Evolutionary conservation across 2,329 filamentous ascomycete species (phyloP).

Genomic region (Nemania abortiva): DNA sequence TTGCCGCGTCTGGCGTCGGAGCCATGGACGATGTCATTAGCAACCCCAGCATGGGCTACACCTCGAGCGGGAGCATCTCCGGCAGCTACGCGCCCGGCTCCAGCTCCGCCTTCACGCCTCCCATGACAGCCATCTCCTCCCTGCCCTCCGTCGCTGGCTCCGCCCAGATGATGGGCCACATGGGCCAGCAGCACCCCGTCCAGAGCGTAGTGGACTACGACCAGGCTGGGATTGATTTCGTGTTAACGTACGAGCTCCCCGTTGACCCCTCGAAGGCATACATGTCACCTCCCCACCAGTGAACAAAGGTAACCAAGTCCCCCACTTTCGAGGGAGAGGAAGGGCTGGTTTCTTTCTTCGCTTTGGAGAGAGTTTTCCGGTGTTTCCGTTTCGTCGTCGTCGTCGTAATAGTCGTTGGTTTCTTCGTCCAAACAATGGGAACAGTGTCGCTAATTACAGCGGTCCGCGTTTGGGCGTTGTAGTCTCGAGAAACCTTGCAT

Average conservation of each 20-base stretch:
- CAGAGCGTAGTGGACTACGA: slow-evolving; percentile 75
- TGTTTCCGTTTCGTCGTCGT: slow-evolving; percentile 30
- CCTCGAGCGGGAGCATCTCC: slow-evolving; percentile 69
- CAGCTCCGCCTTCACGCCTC: slow-evolving; percentile 62
- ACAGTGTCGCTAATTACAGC: slow-evolving; percentile 59
- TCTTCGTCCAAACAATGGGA: slow-evolving; percentile 32
- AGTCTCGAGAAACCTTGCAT: slow-evolving; percentile 93
- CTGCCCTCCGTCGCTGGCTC: slow-evolving; percentile 56
- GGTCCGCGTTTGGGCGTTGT: slow-evolving; percentile 59
- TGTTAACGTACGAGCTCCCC: slow-evolving; percentile 81
- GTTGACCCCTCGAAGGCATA: slow-evolving; percentile 71
- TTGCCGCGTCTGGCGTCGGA: slow-evolving; percentile 53
- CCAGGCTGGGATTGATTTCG: slow-evolving; percentile 88
- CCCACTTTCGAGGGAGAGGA: slow-evolving; percentile 39
- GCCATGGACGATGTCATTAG: slow-evolving; percentile 59
- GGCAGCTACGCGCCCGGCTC: slow-evolving; percentile 70
- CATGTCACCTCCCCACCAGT: slow-evolving; percentile 72
- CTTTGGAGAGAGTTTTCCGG: slow-evolving; percentile 40
- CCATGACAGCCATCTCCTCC: slow-evolving; percentile 59
- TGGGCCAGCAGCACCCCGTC: slow-evolving; percentile 48
- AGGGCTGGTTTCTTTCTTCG: slow-evolving; percentile 42
- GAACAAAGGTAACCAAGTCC: slow-evolving; percentile 50
- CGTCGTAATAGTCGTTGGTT: slow-evolving; percentile 25
- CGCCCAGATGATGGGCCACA: slow-evolving; percentile 51
- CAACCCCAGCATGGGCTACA: slow-evolving; percentile 62